Conservation (phyloP, 2,329 filamentous ascomycete species). For the Dryadomyces quercus-mongolicae region DNA sequence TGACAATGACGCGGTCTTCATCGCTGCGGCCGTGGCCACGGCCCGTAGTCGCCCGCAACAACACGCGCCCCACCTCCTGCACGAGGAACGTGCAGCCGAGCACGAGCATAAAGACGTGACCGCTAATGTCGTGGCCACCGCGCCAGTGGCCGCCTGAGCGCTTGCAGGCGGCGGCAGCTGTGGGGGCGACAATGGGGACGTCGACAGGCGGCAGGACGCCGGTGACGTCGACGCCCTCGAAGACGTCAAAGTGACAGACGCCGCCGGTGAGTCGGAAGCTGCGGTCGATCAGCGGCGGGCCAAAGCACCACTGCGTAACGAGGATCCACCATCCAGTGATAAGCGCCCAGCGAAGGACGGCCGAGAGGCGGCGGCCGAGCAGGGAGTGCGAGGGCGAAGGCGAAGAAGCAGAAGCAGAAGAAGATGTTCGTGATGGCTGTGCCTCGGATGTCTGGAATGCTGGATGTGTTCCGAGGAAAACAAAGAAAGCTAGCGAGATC, state of each 20-base stretch:
- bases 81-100: conserved; percentile 70
- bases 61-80: conserved; percentile 61
- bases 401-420: neutral
- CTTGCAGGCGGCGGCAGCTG: conserved; percentile 69
- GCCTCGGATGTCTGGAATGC: conserved; percentile 19
- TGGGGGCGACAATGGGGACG: neutral
- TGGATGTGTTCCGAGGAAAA: conserved; percentile 60
- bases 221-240: conserved; percentile 30
- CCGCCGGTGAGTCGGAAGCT: conserved; percentile 84
- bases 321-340: conserved; percentile 72
- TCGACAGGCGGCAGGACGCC: conserved; percentile 12
- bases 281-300: conserved; percentile 78
- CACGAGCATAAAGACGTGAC: conserved; percentile 87
- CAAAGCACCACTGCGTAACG: conserved; percentile 96
- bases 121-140: conserved; percentile 93
- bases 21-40: conserved; percentile 9
- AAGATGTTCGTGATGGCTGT: neutral
- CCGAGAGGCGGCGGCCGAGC: conserved; percentile 27
- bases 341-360: conserved; percentile 53
- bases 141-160: conserved; percentile 71
- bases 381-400: conserved; percentile 14
- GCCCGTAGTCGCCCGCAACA: conserved; percentile 24
- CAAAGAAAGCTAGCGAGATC: conserved; percentile 63
- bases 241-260: conserved; percentile 52
- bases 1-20: conserved; percentile 56